Conservation (phyloP, 805 yeast genomes). For the Ascoidea asiatica region DNA sequence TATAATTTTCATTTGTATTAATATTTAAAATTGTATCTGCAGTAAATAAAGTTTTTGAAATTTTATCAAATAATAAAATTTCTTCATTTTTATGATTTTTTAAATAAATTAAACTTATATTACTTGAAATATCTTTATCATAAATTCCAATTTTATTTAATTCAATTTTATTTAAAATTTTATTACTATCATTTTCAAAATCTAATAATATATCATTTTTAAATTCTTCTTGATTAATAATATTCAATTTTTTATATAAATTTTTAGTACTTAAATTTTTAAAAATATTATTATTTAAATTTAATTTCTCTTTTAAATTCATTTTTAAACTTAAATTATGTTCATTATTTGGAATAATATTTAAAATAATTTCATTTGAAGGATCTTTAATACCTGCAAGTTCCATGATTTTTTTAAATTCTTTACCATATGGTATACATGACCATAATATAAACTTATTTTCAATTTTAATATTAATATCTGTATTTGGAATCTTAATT, state of each 20-base stretch:
- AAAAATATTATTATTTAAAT: slow-evolving; percentile 37
- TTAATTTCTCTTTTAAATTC: slow-evolving; percentile 30
- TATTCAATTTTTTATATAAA: no score
- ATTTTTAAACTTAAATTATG: slow-evolving; percentile 46
- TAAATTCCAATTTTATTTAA: no score
- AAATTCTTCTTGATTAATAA: no score
- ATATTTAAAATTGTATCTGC: slow-evolving; percentile 53
- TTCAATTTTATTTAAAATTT: no score
- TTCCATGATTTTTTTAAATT: slow-evolving; percentile 26
- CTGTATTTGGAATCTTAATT: slow-evolving; percentile 15
- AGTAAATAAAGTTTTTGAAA: slow-evolving; percentile 34
- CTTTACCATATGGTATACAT: slow-evolving; percentile 40
- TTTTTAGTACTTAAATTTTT: no score
- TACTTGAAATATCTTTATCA: slow-evolving; percentile 20
- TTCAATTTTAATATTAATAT: no score
- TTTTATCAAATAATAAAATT: slow-evolving; percentile 33
- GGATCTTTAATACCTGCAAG: slow-evolving; percentile 20
- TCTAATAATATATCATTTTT: no score
- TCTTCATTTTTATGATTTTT: slow-evolving; percentile 47
- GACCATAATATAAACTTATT: slow-evolving; percentile 36
- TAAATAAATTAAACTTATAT: slow-evolving; percentile 41
- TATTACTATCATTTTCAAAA: no score
- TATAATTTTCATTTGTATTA: slow-evolving; percentile 30
- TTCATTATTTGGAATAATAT: slow-evolving; percentile 49
- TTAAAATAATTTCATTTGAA: no score